Evolutionary conservation across 2,329 filamentous ascomycete species (phyloP).

Genomic region (Lachnellula arida): DNA sequence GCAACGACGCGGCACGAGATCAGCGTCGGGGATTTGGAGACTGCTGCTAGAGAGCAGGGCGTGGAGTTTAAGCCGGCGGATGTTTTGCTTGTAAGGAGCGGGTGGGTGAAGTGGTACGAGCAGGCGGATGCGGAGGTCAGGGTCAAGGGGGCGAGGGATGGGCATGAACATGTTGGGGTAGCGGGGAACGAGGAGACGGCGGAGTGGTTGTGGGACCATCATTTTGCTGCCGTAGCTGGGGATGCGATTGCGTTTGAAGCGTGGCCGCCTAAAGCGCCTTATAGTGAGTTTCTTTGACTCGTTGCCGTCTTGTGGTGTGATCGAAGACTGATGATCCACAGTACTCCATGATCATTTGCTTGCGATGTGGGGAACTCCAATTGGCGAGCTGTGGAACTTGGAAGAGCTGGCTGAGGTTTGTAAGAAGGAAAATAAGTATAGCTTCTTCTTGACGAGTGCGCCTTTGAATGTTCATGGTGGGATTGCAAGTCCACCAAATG

Average conservation of each 20-base stretch:
- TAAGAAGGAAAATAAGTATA: conserved; percentile 48
- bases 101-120: conserved; percentile 37
- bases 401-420: conserved; percentile 39
- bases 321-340: not conserved
- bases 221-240: conserved; percentile 28
- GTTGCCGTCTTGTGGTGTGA: not conserved
- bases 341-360: conserved; percentile 29
- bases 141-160: conserved; percentile 6
- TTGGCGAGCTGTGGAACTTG: conserved; percentile 30
- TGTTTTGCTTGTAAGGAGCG: conserved; percentile 45
- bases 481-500: conserved; percentile 24
- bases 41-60: conserved; percentile 41
- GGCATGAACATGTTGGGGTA: conserved; percentile 19
- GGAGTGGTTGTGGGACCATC: conserved; percentile 28
- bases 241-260: conserved; percentile 28
- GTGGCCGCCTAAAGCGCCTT: conserved; percentile 22
- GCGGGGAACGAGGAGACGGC: conserved; percentile 16
- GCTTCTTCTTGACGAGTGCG: conserved; percentile 57
- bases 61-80: conserved; percentile 44
- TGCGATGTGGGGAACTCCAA: conserved; percentile 26
- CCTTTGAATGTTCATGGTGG: conserved; percentile 44
- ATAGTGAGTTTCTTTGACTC: not conserved
- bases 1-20: conserved; percentile 34
- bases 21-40: conserved; percentile 36
- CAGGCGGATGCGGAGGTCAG: conserved; percentile 20